Conservation (phyloP, 129 eudicot species). For the carrot (Daucus carota) region DH1_v3.0 NC_030382.2:41718001-41718500, state of each 20-base stretch:
- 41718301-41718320: too few relatives aligned
- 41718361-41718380: too few relatives aligned
- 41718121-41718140: background rate
- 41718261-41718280: background rate
- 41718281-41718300: background rate
- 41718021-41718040: background rate
- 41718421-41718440: too few relatives aligned
- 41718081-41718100: background rate
- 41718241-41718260: background rate
- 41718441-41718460: too few relatives aligned
- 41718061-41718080: background rate
- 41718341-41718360: too few relatives aligned
- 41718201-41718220: background rate
- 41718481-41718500: too few relatives aligned
- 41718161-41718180: background rate
- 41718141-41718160: background rate
- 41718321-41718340: too few relatives aligned
- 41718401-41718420: too few relatives aligned
- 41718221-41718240: background rate
- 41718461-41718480: too few relatives aligned
- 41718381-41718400: too few relatives aligned
- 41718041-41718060: background rate
- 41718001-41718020: background rate
- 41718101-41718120: background rate
- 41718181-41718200: background rate